phyloP scores from a whole-genome alignment of 2,329 filamentous ascomycete genomes.

The Scorias spongiosa region DNA sequence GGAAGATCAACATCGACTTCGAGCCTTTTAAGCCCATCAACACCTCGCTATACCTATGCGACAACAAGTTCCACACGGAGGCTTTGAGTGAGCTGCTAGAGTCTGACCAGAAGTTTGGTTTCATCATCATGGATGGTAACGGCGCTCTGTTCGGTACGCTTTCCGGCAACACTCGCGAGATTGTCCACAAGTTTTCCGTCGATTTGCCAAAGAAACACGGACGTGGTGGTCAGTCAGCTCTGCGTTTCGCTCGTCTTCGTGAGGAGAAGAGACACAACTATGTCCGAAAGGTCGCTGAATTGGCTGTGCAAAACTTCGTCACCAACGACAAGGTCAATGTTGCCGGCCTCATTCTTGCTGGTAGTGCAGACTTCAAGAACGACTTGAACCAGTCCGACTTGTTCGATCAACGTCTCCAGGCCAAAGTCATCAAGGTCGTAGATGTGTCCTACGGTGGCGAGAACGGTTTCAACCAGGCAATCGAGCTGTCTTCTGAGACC shows the following conservation, averaged over 20 bases:
- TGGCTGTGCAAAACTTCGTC: slow-evolving; percentile 98
- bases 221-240: slow-evolving; percentile 97
- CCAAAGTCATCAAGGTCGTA: slow-evolving; percentile 98
- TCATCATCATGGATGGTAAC: slow-evolving; percentile 99
- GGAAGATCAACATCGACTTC: slow-evolving; percentile 99
- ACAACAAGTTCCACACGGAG: slow-evolving; percentile 99
- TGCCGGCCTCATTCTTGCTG: slow-evolving; percentile 83
- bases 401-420: slow-evolving; percentile 80
- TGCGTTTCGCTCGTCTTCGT: slow-evolving; percentile 98
- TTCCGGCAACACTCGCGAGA: slow-evolving; percentile 90
- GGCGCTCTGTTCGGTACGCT: slow-evolving; percentile 93
- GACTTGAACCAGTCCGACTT: slow-evolving; percentile 94
- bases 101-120: slow-evolving; percentile 97
- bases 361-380: slow-evolving; percentile 99
- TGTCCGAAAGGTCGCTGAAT: slow-evolving; percentile 92
- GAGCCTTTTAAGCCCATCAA: slow-evolving; percentile 99
- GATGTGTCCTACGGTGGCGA: slow-evolving; percentile 98
- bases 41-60: slow-evolving; percentile 95
- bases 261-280: slow-evolving; percentile 99
- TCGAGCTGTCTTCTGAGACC: slow-evolving; percentile 87
- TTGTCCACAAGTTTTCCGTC: slow-evolving; percentile 95
- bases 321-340: slow-evolving; percentile 98
- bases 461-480: slow-evolving; percentile 99
- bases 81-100: slow-evolving; percentile 92
- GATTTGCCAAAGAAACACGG: slow-evolving; percentile 99